phyloP scores from a whole-genome alignment of 352 stramenopile genomes.

The Stramenopiles sp. region DNA sequence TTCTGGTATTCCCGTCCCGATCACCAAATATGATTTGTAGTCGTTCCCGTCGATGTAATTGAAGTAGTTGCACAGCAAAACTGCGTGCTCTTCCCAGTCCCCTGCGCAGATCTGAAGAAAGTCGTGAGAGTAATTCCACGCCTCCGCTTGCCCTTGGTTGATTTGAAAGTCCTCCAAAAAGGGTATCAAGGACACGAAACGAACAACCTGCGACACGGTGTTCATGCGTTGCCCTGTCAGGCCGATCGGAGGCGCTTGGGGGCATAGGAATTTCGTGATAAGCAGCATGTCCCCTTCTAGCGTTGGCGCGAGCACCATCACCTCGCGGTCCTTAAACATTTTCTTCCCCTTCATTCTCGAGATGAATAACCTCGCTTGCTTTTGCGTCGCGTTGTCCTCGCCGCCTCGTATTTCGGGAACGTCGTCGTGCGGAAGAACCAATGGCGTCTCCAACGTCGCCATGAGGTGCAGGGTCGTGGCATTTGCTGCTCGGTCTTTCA shows the following conservation, averaged over 20 bases:
- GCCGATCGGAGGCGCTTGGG: constrained; percentile 40
- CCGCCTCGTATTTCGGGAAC: constrained; percentile 10
- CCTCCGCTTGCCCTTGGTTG: constrained; percentile 47
- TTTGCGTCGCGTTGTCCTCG: constrained; percentile 22
- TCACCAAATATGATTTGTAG: constrained; percentile 46
- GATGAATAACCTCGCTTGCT: constrained; percentile 47
- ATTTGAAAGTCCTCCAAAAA: constrained; percentile 68
- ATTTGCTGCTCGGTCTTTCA: constrained; percentile 30
- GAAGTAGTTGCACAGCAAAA: constrained; percentile 71
- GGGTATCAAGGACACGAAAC: constrained; percentile 71
- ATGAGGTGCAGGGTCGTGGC: constrained; percentile 54
- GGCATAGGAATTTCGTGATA: constrained; percentile 35
- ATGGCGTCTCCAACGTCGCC: constrained; percentile 56
- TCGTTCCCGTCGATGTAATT: constrained; percentile 47
- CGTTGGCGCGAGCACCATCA: constrained; percentile 14
- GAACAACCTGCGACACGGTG: constrained; percentile 30
- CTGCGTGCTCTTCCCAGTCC: constrained; percentile 65
- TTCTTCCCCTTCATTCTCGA: constrained; percentile 39
- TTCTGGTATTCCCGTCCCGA: constrained; percentile 54
- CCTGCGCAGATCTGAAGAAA: constrained; percentile 61
- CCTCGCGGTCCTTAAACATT: constrained; percentile 31
- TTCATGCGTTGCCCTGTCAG: constrained; percentile 15
- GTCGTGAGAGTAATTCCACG: constrained; percentile 67
- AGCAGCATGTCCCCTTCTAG: constrained; percentile 13
- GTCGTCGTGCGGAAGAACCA: constrained; percentile 31